Evolutionary conservation across 768 basidiomycete genomes (phyloP), one percentile per base, ranked within the genome.

Genomic region (Kwoniella dejecticola): DNA sequence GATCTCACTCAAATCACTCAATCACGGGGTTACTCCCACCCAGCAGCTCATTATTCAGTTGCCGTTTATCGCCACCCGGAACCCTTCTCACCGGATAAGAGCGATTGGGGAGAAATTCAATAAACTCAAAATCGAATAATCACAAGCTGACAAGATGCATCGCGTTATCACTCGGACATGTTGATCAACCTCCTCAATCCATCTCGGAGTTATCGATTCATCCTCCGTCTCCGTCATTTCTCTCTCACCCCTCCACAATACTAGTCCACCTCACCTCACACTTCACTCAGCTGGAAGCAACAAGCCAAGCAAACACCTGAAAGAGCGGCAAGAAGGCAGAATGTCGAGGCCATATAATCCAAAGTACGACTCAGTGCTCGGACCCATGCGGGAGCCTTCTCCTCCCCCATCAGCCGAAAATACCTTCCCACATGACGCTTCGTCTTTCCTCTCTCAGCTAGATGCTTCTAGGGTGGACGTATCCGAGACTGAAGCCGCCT

Each of bases 401-500:
- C 48, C 48, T 8, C 48, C 48, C 2, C 27, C 48, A 15, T n/a
- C 21, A 13, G 11, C 15, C 8, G 40, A 46, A 23, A 30, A 57
- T 31, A 12, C 55, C 17, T 57, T 45, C 27, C 27, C 8, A 26
- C 55, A 46, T 26, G 30, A 42, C 29, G 31, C 8, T 30, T 46
- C n/a, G n/a, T n/a, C 38, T 23, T 57, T 33, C 26, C 27, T 45
- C 8, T 45, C 55, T n/a, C 48, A 50, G 21, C 26, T 57, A 21
- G 55, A 31, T 38, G 23, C 38, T 17, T 45, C 24, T 19, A 57
- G 27, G 26, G 19, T 45, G 17, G 38, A 24, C n/a, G 45, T 45
- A 4, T 5, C 11, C 3, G 55, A 57, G 30, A 57, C 55, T 2
- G 55, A 57, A 23, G 42, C 55, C 33, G 55, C 55, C 21, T 29